Evolutionary conservation across 2,329 filamentous ascomycete species (phyloP).

Genomic region (Rugonectria rugulosa): DNA sequence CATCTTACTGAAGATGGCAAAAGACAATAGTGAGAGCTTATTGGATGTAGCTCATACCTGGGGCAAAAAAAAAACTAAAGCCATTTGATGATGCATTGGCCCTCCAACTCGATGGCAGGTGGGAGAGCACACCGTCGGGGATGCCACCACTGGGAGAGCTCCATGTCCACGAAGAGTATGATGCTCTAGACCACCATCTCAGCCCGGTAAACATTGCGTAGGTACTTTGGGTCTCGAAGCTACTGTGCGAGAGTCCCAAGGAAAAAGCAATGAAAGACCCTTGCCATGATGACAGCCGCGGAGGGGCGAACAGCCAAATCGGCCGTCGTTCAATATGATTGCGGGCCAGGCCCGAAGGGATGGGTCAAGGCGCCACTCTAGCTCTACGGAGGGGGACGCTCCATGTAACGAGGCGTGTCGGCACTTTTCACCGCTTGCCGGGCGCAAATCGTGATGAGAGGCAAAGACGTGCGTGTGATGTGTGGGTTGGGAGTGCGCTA

Average conservation of each 20-base stretch:
- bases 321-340: no score
- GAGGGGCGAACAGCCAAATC: background rate
- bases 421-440: background rate
- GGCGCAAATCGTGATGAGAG: background rate
- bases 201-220: background rate
- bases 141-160: conserved; percentile 26
- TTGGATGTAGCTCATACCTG: conserved; percentile 36
- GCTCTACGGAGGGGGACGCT: background rate
- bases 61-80: conserved; percentile 23
- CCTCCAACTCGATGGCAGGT: conserved; percentile 29
- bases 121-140: conserved; percentile 23
- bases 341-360: background rate
- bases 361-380: background rate
- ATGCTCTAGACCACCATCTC: background rate
- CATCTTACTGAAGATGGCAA: conserved; percentile 28
- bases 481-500: background rate
- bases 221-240: background rate
- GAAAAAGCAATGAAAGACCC: background rate
- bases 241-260: no score
- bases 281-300: background rate
- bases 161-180: conserved; percentile 16
- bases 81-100: conserved; percentile 24
- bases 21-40: conserved; percentile 27
- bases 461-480: background rate
- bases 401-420: background rate